Evolutionary conservation across 495 filamentous ascomycete genomes (phyloP), one percentile per base, ranked within the genome.

Genomic region (Sordaria brevicollis): DNA sequence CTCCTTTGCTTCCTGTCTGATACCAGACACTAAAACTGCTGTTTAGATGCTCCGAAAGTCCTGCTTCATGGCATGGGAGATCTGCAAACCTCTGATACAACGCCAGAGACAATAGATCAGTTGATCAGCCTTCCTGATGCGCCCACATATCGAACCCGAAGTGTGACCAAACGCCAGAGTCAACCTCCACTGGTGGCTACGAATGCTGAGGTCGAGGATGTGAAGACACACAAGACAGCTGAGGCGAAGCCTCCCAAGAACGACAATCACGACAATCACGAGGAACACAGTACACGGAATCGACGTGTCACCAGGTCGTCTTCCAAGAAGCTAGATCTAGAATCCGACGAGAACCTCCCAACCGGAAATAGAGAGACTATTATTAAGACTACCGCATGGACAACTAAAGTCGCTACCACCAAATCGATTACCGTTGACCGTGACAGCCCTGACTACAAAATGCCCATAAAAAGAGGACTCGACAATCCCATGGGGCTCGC

Each of bases 401-500:
- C 49, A 15, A 17, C 21, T 25, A 31, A 62, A 31, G 31, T 13
- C 5, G 35, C 33, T 2, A 19, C 38, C 11, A 35, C 67, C 19
- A 65, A 7, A 31, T n/a, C 35, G 25, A 25, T n/a, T 9, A 31
- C 37, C 13, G 49, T 62, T 31, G 49, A 62, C 13, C 49, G 49
- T 31, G 49, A 62, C 49, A 62, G 78, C 21, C 76, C 76, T 0
- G 66, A 75, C 57, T 75, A 70, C 34, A 76, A 70, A 65, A 74
- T 69, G n/a, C 71, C 65, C 17, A 67, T 76, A 11, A 79, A 72
- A 70, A 79, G 78, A 43, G 79, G 77, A 13, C 79, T 79, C 54
- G 76, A 79, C 7, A 82, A 85, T 49, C 78, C 75, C 2, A 86
- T 85, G 65, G 82, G 83, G 3, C 70, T 87, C 29, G 84, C 80